Conservation (phyloP, 768 basidiomycete genomes). For the Tylopilus felleus region DNA sequence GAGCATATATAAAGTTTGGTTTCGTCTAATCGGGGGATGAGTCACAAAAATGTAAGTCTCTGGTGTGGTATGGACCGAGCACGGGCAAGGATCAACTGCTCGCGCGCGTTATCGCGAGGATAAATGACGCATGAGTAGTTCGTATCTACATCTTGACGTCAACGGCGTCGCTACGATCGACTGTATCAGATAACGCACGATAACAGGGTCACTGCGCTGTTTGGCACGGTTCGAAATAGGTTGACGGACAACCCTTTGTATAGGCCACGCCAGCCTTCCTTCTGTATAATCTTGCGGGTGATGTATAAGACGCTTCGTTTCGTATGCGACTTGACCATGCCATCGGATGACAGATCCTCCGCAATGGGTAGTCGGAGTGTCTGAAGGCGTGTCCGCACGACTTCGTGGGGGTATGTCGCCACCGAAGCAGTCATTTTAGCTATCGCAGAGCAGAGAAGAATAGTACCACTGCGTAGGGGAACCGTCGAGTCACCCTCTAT, state of each 20-base stretch:
- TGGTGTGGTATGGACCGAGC: conserved; percentile 10
- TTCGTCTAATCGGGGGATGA: conserved; percentile 19
- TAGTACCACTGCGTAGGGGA: conserved; percentile 42
- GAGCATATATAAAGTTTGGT: not conserved
- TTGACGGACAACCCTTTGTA: conserved; percentile 96
- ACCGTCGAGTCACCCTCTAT: conserved; percentile 30
- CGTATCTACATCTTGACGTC: conserved; percentile 22
- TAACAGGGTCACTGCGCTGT: conserved; percentile 93
- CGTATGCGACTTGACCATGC: conserved; percentile 54
- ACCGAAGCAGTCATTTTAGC: conserved; percentile 96
- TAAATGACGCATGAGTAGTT: conserved; percentile 33
- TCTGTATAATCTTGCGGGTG: conserved; percentile 63
- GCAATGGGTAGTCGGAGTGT: conserved; percentile 70
- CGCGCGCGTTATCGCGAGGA: conserved; percentile 15
- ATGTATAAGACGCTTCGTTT: conserved; percentile 72
- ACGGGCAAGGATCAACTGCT: too few relatives aligned
- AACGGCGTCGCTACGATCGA: not conserved
- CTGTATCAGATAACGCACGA: conserved; percentile 21
- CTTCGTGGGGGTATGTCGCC: conserved; percentile 97
- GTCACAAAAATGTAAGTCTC: not conserved
- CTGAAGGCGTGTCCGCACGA: conserved; percentile 95
- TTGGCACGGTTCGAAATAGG: conserved; percentile 91
- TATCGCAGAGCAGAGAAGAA: conserved; percentile 86
- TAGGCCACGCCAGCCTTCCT: conserved; percentile 86
- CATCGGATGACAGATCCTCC: conserved; percentile 56